Evolutionary conservation across 345 rosid genomes (phyloP).

Genomic region (Euphorbia lathyris): DNA sequence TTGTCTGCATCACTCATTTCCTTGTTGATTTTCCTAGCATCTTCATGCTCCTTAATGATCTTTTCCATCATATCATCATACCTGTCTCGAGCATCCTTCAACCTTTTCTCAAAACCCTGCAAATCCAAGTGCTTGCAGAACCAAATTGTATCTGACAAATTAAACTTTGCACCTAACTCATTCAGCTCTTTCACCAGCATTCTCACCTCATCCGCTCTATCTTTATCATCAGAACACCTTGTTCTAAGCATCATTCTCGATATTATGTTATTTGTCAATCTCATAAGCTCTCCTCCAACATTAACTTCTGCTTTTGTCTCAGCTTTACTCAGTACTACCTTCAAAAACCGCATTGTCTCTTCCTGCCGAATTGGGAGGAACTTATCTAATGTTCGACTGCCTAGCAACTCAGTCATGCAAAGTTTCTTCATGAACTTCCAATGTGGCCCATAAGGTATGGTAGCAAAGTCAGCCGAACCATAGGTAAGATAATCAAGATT

Average conservation of each 20-base stretch:
- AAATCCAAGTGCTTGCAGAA: conserved; percentile 56
- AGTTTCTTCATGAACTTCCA: conserved; percentile 85
- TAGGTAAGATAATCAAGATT: conserved; percentile 73
- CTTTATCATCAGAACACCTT: conserved; percentile 39
- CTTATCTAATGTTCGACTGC: conserved; percentile 44
- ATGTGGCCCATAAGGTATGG: conserved; percentile 55
- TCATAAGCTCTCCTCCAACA: conserved; percentile 50
- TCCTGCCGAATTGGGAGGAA: conserved; percentile 41
- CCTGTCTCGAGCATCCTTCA: conserved; percentile 51
- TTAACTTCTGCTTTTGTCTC: conserved; percentile 35
- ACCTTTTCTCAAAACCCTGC: conserved; percentile 58
- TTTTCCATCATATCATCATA: conserved; percentile 66
- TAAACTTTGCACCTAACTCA: conserved; percentile 49
- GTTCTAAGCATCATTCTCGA: conserved; percentile 55
- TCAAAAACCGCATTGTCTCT: conserved; percentile 43
- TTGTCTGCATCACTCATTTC: conserved; percentile 16
- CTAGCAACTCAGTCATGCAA: conserved; percentile 64
- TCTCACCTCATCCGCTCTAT: conserved; percentile 46
- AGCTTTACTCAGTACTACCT: conserved; percentile 34
- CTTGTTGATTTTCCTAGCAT: conserved; percentile 27
- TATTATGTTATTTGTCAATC: conserved; percentile 54
- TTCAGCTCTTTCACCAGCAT: conserved; percentile 56
- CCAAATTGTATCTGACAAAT: conserved; percentile 66
- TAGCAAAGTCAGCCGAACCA: conserved; percentile 65
- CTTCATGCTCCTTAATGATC: conserved; percentile 56